phyloP scores from a whole-genome alignment of 495 filamentous ascomycete species.

The Pyrenopolyporus hunteri region DNA sequence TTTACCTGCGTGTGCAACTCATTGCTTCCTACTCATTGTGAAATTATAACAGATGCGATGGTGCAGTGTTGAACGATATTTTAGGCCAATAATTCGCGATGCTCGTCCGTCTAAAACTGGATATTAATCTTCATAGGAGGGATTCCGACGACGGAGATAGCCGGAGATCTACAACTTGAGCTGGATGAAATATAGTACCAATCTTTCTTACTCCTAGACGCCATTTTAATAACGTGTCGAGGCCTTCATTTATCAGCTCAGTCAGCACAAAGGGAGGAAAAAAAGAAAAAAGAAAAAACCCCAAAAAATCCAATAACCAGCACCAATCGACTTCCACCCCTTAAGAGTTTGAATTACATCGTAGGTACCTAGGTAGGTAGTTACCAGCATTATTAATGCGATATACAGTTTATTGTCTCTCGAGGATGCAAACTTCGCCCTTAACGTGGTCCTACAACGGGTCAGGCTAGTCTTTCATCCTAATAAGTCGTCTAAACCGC shows the following conservation, averaged over 20 bases:
- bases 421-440: neutral
- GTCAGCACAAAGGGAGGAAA: too few species aligned
- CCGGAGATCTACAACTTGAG: neutral
- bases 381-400: slow-evolving; percentile 9
- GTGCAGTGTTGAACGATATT: slow-evolving; percentile 2
- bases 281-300: neutral
- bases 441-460: neutral
- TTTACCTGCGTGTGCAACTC: neutral
- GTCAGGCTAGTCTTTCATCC: slow-evolving; percentile 38
- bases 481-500: slow-evolving; percentile 52
- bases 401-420: slow-evolving; percentile 17
- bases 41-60: neutral
- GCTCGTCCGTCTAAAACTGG: neutral
- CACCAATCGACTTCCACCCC: slow-evolving; percentile 1
- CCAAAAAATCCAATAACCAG: neutral
- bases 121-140: neutral
- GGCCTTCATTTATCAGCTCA: slow-evolving; percentile 5
- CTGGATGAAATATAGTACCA: slow-evolving; percentile 11
- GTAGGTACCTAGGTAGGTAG: too few species aligned
- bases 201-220: slow-evolving; percentile 23
- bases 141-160: neutral
- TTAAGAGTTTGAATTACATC: neutral
- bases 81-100: too few species aligned
- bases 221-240: slow-evolving; percentile 19
- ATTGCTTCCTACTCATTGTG: neutral